Conservation (phyloP, 371 early-diverging fungal species). For the Rhizopus sp. region DNA sequence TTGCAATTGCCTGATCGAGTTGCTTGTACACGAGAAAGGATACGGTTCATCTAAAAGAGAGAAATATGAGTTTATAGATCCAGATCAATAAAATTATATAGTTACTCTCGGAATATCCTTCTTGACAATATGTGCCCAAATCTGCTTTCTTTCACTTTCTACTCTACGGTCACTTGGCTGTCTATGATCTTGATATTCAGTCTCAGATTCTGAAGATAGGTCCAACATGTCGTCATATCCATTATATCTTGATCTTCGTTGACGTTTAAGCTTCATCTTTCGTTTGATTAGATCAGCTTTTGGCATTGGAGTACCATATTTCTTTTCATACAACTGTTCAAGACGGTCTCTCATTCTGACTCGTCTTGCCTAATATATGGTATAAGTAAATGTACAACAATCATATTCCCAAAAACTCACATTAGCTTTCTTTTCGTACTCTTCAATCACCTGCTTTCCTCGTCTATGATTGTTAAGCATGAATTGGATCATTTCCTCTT, state of each 20-base stretch:
- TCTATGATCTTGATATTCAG: constrained; percentile 3
- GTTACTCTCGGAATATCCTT: constrained; percentile 51
- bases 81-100: not conserved
- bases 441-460: constrained; percentile 38
- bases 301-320: constrained; percentile 34
- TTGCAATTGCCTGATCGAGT: constrained; percentile 62
- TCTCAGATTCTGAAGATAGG: not conserved
- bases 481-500: constrained; percentile 45
- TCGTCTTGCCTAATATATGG: constrained; percentile 24
- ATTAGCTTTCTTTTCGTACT: constrained; percentile 42
- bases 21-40: constrained; percentile 54
- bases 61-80: not conserved
- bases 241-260: constrained; percentile 1
- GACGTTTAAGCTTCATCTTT: constrained; percentile 1
- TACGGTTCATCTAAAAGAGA: constrained; percentile 49
- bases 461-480: constrained; percentile 46
- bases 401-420: constrained; percentile 22
- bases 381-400: no score
- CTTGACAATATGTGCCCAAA: constrained; percentile 51
- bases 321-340: constrained; percentile 40
- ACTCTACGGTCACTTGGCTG: constrained; percentile 17
- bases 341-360: constrained; percentile 34
- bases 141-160: constrained; percentile 35
- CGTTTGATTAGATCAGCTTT: constrained; percentile 12
- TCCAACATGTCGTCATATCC: constrained; percentile 1